Evolutionary conservation across 2,329 filamentous ascomycete species (phyloP).

Genomic region (Alternaria solani): DNA sequence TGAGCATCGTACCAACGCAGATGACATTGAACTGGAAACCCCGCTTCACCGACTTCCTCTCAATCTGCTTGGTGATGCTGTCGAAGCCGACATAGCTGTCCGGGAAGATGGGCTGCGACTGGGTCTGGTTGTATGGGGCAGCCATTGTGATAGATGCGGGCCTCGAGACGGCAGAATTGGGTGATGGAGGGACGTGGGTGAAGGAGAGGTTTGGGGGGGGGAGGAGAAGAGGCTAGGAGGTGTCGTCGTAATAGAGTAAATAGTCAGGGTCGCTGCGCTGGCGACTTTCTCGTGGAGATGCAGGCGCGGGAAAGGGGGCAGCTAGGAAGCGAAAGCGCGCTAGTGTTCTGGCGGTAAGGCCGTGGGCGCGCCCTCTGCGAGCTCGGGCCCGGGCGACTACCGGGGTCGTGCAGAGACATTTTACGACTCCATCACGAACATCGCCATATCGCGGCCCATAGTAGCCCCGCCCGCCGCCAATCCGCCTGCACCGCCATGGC

Average conservation of each 20-base stretch:
- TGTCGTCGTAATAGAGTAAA: conserved; percentile 36
- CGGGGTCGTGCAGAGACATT: conserved; percentile 29
- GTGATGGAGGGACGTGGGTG: conserved; percentile 18
- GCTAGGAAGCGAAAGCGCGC: conserved; percentile 49
- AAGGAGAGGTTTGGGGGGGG: conserved; percentile 14
- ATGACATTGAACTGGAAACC: conserved; percentile 99
- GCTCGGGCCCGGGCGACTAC: conserved; percentile 24
- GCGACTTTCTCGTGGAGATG: conserved; percentile 49
- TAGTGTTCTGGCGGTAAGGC: conserved; percentile 38
- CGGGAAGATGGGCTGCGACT: conserved; percentile 74
- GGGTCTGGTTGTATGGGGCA: conserved; percentile 68
- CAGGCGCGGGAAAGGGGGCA: conserved; percentile 52
- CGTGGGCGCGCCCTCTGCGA: conserved; percentile 21
- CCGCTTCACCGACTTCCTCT: conserved; percentile 99
- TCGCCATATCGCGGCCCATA: conserved; percentile 13
- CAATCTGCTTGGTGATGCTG: conserved; percentile 99
- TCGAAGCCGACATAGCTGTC: conserved; percentile 99
- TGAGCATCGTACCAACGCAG: conserved; percentile 81
- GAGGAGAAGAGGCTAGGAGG: conserved; percentile 21
- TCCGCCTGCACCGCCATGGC: conserved; percentile 35
- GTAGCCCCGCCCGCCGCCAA: conserved; percentile 8
- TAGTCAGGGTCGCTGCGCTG: conserved; percentile 45
- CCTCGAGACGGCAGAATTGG: conserved; percentile 30
- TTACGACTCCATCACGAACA: conserved; percentile 38
- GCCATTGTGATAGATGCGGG: conserved; percentile 62